Base-by-base conservation (phyloP, 1,284 basidiomycete species). In the Pseudozyma pruni region DNA sequence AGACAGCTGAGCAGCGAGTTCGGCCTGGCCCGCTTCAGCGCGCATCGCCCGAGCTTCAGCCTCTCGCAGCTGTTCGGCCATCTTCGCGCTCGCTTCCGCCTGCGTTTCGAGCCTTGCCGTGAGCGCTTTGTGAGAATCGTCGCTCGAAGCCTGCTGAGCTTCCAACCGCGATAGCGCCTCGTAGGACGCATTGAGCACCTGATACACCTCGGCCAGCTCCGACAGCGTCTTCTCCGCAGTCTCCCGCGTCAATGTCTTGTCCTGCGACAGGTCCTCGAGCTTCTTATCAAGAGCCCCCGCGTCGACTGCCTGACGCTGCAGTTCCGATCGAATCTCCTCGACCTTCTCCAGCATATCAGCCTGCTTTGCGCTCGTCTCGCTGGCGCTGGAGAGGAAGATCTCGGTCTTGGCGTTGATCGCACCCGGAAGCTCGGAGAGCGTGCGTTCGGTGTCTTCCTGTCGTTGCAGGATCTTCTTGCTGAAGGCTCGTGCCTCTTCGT, bases 321-420 rank as follows among this genome's bases (percentile, higher is more conserved):
- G 29, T 17, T 52, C 55, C 4, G 55, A 17, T 25, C 53, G 41
- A 50, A 68, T 52, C 64, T 56, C 53, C 2, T 32, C 54, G 9
- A 68, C 39, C 20, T 53, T 42, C 14, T 57, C 41, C 16, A 60
- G 38, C 8, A 57, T 51, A 4, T 53, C 32, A 9, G 39, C 42
- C 49, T 67, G 55, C 38, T 42, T 50, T 37, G 49, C 49, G 40
- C 47, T 51, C 14, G 50, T 33, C 6, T 58, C 51, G 33, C 45
- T 27, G 10, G 66, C 55, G 20, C 53, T 59, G 2, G 67, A 62
- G 3, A 79, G 46, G 48, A 79, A 72, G 40, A 77, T 66, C 54
- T 77, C 75, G 16, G 71, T 67, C 66, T 79, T 79, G 22, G 74
- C 74, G 20, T 73, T 77, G 64, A 79, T 72, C 1, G 75, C 70